Conservation (phyloP, 2,329 filamentous ascomycete species). For the Zasmidium citrigriseum region DNA sequence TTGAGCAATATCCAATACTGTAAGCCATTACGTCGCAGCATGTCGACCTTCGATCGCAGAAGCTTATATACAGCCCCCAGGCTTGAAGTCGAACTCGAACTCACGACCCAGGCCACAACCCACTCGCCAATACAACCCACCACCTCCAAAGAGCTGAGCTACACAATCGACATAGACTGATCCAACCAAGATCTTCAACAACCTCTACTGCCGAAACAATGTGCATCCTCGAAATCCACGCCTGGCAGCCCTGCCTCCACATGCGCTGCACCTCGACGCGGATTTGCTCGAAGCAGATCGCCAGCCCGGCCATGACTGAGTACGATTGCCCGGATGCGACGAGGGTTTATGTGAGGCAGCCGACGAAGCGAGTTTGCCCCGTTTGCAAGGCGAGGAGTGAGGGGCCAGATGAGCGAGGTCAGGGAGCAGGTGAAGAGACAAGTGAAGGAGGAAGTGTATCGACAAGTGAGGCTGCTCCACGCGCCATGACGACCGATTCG, state of each 20-base stretch:
- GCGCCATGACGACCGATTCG: too few species aligned
- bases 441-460: too few species aligned
- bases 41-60: not conserved
- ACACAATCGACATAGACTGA: not conserved
- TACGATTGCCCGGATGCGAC: constrained; percentile 14
- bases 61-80: not conserved
- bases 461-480: too few species aligned
- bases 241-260: constrained; percentile 18
- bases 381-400: constrained; percentile 3
- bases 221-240: constrained; percentile 20
- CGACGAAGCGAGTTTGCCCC: constrained; percentile 13
- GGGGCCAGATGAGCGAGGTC: not conserved
- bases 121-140: not conserved
- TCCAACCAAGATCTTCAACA: not conserved
- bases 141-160: not conserved
- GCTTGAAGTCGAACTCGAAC: not conserved
- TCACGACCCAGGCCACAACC: not conserved
- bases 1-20: not conserved
- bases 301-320: constrained; percentile 11
- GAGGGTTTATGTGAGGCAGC: not conserved
- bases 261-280: constrained; percentile 14
- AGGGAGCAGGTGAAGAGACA: too few species aligned
- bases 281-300: constrained; percentile 15
- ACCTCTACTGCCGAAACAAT: constrained; percentile 6
- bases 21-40: not conserved